Conservation (phyloP, 164 flowering plant species). For the Litsea cubeba region DNA sequence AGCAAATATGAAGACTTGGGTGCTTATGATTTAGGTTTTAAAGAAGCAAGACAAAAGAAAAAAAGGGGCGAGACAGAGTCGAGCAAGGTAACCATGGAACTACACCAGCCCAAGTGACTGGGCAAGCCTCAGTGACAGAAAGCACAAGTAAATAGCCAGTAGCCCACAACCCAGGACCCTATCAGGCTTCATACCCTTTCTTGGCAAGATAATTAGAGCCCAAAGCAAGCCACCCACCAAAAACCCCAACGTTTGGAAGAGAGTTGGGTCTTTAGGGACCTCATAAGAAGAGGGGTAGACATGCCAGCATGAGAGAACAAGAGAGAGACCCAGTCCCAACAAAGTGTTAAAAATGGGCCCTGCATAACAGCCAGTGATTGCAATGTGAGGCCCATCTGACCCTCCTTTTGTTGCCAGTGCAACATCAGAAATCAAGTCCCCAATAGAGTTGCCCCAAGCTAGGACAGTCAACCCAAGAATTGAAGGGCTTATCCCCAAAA, state of each 20-base stretch:
- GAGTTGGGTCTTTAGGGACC: conserved; percentile 28
- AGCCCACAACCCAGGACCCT: conserved; percentile 42
- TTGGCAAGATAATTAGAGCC: conserved; percentile 34
- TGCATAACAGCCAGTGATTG: conserved; percentile 48
- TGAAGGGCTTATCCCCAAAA: conserved; percentile 39
- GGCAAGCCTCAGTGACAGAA: conserved; percentile 22
- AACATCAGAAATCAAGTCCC: conserved; percentile 46
- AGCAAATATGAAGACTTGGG: too few species aligned
- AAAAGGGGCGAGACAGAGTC: too few species aligned
- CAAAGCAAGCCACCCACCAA: conserved; percentile 37
- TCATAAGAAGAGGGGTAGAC: conserved; percentile 23
- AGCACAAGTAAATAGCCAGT: conserved; percentile 29
- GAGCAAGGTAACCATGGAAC: too few species aligned
- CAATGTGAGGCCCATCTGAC: conserved; percentile 39
- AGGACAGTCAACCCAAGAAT: conserved; percentile 48
- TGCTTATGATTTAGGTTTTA: too few species aligned
- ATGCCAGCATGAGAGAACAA: conserved; percentile 35
- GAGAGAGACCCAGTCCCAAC: conserved; percentile 44
- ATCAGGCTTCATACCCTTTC: conserved; percentile 38
- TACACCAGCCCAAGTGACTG: conserved; percentile 1
- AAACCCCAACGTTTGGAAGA: conserved; percentile 37
- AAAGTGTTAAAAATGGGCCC: conserved; percentile 56
- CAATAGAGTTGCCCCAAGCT: conserved; percentile 60
- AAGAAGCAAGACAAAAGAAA: too few species aligned
- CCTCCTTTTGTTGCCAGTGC: conserved; percentile 42